A percentile compares a stretch with the other conserved stretches of the same genome.
Conservation (phyloP, 495 filamentous ascomycete species). For the Choiromyces venosus region DNA sequence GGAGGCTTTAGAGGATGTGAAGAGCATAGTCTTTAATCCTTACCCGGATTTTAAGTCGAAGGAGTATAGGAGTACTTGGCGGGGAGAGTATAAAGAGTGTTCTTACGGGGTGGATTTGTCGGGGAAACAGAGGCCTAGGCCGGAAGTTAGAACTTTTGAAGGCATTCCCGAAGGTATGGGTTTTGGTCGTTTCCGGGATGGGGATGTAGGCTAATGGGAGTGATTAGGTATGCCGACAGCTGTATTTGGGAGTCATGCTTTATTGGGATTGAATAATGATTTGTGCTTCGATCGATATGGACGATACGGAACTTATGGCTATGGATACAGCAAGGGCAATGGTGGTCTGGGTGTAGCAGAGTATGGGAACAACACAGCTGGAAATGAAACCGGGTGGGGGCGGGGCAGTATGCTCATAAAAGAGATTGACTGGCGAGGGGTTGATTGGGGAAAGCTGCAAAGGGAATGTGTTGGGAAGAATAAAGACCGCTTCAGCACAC, state of each 20-base stretch:
- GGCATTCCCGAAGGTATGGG: conserved; percentile 27
- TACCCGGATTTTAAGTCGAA: conserved; percentile 24
- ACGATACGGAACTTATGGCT: conserved; percentile 79
- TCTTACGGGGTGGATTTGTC: conserved; percentile 15
- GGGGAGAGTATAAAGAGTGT: conserved; percentile 27
- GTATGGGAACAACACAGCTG: conserved; percentile 67
- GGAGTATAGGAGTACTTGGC: conserved; percentile 18
- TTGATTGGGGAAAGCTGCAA: conserved; percentile 69
- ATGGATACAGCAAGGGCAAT: conserved; percentile 67
- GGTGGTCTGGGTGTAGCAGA: conserved; percentile 79
- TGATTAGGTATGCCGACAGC: conserved; percentile 67
- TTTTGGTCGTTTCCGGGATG: not conserved
- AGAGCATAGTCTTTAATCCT: conserved; percentile 25
- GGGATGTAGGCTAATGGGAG: conserved; percentile 57
- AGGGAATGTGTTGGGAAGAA: conserved; percentile 59
- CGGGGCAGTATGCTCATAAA: conserved; percentile 36
- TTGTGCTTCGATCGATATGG: conserved; percentile 94
- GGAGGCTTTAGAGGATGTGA: not conserved
- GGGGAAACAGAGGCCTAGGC: conserved; percentile 13
- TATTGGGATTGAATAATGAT: conserved; percentile 74
- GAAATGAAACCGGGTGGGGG: conserved; percentile 58
- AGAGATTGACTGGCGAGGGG: conserved; percentile 57
- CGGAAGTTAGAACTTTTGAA: conserved; percentile 36
- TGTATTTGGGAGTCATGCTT: conserved; percentile 71
- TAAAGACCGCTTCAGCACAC: conserved; percentile 51